These are phyloP conservation scores for Thymus quinquecostatus DNA, from an alignment of 257 asterid species.

Conservation along the genomic window DNA sequence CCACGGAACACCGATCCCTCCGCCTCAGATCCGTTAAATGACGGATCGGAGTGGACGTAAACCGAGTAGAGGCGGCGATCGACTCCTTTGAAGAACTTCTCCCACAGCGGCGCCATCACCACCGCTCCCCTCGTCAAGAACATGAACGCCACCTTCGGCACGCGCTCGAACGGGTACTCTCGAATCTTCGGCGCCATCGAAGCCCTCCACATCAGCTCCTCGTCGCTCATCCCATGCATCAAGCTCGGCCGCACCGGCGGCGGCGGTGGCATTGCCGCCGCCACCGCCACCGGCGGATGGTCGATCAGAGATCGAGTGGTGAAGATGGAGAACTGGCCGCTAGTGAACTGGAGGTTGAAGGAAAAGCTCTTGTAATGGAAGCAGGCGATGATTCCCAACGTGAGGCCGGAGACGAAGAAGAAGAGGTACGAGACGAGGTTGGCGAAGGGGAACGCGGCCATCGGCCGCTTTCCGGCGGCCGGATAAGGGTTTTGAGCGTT, in stretches of 20 bases:
- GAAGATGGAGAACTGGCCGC: slow-evolving; percentile 48
- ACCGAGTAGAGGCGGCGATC: slow-evolving; percentile 52
- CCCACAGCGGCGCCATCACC: slow-evolving; percentile 67
- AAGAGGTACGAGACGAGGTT: slow-evolving; percentile 44
- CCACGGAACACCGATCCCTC: slow-evolving; percentile 64
- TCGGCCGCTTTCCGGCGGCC: slow-evolving; percentile 29
- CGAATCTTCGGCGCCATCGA: slow-evolving; percentile 51
- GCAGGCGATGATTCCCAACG: slow-evolving; percentile 55
- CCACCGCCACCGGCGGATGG: not conserved
- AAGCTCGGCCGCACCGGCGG: not conserved
- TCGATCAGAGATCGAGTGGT: slow-evolving; percentile 20
- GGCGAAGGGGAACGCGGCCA: slow-evolving; percentile 35
- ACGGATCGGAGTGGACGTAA: slow-evolving; percentile 70
- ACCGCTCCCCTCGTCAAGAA: slow-evolving; percentile 60
- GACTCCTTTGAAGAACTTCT: slow-evolving; percentile 54
- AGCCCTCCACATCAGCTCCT: slow-evolving; percentile 64
- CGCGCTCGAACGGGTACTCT: slow-evolving; percentile 37
- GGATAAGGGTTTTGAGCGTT: slow-evolving; percentile 30
- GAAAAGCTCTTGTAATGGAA: slow-evolving; percentile 55
- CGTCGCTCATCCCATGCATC: slow-evolving; percentile 60
- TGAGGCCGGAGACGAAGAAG: slow-evolving; percentile 54
- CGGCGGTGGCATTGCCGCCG: not conserved
- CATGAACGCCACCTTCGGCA: slow-evolving; percentile 68
- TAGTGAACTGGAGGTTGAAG: slow-evolving; percentile 55
- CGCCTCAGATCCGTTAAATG: slow-evolving; percentile 49